Base-by-base conservation (phyloP, 2,329 filamentous ascomycete species). In the Ophiostoma ips region DNA sequence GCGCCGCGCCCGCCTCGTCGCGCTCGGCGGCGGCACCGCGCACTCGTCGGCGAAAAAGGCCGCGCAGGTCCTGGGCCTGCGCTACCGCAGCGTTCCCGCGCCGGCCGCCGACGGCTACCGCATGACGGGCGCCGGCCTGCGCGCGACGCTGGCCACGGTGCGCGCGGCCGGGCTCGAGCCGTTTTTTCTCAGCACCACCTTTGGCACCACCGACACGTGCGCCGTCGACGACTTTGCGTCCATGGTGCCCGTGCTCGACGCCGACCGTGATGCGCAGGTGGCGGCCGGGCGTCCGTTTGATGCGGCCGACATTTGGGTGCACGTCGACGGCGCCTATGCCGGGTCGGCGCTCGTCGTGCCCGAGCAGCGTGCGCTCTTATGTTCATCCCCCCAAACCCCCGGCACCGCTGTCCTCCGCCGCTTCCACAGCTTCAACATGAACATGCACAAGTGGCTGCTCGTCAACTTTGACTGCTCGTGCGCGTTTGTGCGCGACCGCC, bases 371-470 rank as follows among this genome's bases (percentile, higher is more conserved):
- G 28, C 49, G n/a, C n/a, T n/a, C n/a, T n/a, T n/a, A n/a, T n/a
- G n/a, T n/a, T n/a, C n/a, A n/a, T n/a, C n/a, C n/a, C n/a, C n/a
- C n/a, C n/a, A n/a, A n/a, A n/a, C n/a, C n/a, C n/a, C n/a, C n/a
- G 52, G 54, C 37, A 58, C 60, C 51, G 73, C 82, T 57, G 72
- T 87, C 46, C 73, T 90, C 47, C 68, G 71, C 1, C 67, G 71
- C 19, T 88, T 94, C 62, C 85, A 95, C 69, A 88, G 83, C 56
- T 95, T 94, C 74, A 83, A 95, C 66, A 79, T 90, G 70, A 96
- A 95, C 71, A 84, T 95, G 77, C 89, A 95, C 73, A 96, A 96
- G 70, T 95, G 90, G 90, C 73, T 95, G 45, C 79, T 95, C 16
- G 88, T 87, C 51, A 95, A 94, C 66, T 95, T 95, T 60, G 90